Evolutionary conservation across 495 filamentous ascomycete genomes (phyloP).

Genomic region (Cercophora scortea): DNA sequence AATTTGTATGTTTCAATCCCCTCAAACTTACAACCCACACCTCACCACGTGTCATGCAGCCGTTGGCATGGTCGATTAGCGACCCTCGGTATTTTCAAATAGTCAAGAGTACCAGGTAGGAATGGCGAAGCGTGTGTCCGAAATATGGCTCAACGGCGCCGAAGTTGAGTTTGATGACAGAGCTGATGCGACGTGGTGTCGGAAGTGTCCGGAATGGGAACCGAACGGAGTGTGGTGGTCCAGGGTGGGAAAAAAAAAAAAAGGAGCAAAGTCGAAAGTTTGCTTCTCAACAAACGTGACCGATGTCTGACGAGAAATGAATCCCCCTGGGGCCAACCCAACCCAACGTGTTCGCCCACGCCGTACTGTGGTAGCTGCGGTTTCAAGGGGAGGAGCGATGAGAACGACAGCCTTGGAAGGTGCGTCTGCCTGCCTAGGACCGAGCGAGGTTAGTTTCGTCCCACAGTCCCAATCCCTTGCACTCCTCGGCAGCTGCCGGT

Average conservation of each 20-base stretch:
- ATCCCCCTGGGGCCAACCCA: too few relatives aligned
- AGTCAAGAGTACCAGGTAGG: background rate
- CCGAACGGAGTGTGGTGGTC: too few relatives aligned
- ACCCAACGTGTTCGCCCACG: too few relatives aligned
- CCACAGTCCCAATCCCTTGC: too few relatives aligned
- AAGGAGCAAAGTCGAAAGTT: background rate
- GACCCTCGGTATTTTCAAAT: background rate
- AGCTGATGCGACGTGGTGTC: too few relatives aligned
- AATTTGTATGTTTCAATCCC: background rate
- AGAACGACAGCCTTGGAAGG: background rate
- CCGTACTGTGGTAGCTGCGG: too few relatives aligned
- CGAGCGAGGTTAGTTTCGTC: too few relatives aligned
- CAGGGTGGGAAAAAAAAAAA: background rate
- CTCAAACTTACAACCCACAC: slow-evolving; percentile 6
- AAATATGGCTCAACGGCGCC: background rate
- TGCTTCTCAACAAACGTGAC: background rate
- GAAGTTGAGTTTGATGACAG: too few relatives aligned
- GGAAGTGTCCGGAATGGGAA: too few relatives aligned
- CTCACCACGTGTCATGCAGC: slow-evolving; percentile 24
- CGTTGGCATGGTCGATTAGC: slow-evolving; percentile 15
- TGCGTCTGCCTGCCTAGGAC: background rate
- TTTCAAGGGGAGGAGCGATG: background rate
- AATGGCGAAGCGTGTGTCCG: background rate
- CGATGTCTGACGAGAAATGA: background rate
- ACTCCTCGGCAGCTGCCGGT: background rate